Base-by-base conservation (phyloP, 73 alveolate genomes). In the Effrenium voratum region DNA sequence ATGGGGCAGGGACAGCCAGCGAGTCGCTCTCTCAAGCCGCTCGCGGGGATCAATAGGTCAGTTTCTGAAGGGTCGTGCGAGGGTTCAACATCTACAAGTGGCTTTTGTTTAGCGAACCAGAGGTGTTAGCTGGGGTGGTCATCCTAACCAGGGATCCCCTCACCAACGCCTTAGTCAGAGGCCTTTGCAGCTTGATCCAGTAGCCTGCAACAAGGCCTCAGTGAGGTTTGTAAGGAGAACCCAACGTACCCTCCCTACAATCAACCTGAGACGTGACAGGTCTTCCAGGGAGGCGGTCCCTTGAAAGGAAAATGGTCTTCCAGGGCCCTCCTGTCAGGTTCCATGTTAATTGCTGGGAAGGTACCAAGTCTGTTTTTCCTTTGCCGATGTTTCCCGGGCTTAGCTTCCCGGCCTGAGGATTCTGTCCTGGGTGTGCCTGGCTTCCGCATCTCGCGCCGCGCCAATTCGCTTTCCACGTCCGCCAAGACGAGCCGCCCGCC, bases 341-440 rank as follows among this genome's bases (percentile, higher is more conserved):
- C 63, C 8, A 12, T 52, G 26, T 52, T 52, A 8, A 52, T 12
- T 52, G 8, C n/a, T 36, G 81, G 19, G 66, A 1, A 66, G 36
- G n/a, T 19, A 19, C 43, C 8, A 10, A 22, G 43, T 41, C n/a
- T 36, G 77, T 66, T 66, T 19, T 13, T 66, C 77, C 77, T 5
- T 22, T 32, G 4, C 8, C 30, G 15, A 3, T 22, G 40, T 13
- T 13, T 40, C 26, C 19, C n/a, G 34, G 45, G 19, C 22, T 4
- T 38, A 5, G 19, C 34, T 10, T 60, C 77, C 12, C 3, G 55
- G 15, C 16, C 59, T 16, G 12, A 80, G 91, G 91, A 87, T 47
- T 60, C 85, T 19, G 95, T 87, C 72, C 52, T 87, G 22, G 95
- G 95, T 8, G 95, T 87, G 26, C 72, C 95, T 16, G 85, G 85